A percentile compares a stretch with the other conserved stretches of the same genome.
Conservation (phyloP, 2,329 filamentous ascomycete species). For the Allantophomopsis cytisporea region DNA sequence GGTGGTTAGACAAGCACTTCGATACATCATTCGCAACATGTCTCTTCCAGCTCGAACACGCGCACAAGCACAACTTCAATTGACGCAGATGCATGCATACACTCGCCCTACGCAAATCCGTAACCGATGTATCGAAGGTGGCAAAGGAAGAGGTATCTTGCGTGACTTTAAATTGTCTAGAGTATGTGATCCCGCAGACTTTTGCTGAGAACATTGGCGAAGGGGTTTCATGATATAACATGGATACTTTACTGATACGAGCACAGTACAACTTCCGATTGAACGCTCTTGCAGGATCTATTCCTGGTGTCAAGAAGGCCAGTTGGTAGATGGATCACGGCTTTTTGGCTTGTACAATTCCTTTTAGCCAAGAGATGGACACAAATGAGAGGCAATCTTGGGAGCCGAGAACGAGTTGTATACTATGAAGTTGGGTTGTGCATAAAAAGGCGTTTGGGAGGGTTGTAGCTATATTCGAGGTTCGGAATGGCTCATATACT, state of each 20-base stretch:
- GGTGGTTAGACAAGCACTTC: constrained; percentile 64
- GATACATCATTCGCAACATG: constrained; percentile 90
- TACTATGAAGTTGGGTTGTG: constrained; percentile 2
- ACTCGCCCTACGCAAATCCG: constrained; percentile 87
- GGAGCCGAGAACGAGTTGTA: constrained; percentile 1
- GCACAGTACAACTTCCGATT: constrained; percentile 81
- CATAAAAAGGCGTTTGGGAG: constrained; percentile 2
- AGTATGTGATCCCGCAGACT: constrained; percentile 40
- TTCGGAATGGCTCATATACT: too few relatives aligned
- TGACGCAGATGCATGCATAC: constrained; percentile 92
- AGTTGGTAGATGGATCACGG: constrained; percentile 57
- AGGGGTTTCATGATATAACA: neutral
- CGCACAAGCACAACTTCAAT: constrained; percentile 83
- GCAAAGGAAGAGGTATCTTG: constrained; percentile 82
- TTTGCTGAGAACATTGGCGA: neutral
- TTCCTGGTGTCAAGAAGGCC: constrained; percentile 91
- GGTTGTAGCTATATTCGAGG: neutral
- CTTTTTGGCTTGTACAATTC: too few relatives aligned
- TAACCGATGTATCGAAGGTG: constrained; percentile 85
- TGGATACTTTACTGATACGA: constrained; percentile 8
- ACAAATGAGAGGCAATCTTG: neutral
- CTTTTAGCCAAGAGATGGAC: too few relatives aligned
- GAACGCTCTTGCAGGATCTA: constrained; percentile 69
- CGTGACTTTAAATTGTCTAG: constrained; percentile 84
- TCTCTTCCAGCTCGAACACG: constrained; percentile 69